Base-by-base conservation (phyloP, 2,329 filamentous ascomycete species). In the Penicillium olsonii region DNA sequence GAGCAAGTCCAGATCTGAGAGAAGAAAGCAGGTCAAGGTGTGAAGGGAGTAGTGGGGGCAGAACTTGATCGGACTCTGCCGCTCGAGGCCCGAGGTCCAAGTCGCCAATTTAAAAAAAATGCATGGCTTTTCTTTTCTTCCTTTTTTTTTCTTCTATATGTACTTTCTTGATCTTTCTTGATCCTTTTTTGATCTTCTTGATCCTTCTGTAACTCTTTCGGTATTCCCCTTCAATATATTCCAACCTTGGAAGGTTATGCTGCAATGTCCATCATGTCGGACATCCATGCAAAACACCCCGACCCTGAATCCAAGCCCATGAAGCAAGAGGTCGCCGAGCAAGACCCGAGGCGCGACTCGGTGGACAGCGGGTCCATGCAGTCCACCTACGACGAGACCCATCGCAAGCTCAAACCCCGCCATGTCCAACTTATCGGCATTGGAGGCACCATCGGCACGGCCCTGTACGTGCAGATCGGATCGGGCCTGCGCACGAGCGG, bases 391-490 rank as follows among this genome's bases (percentile, higher is more conserved):
- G 68, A 71, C 37, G 57, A 66, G 41, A 75, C 72, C 1, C 70
- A 69, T 27, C 70, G 74, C 45, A 72, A 68, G 50, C 60, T 76
- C 17, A 75, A 75, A 52, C 68, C 73, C 12, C 62, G 74, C 52
- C 74, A 77, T 61, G 71, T 77, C 34, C 73, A 76, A 53, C 57
- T 77, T 49, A 77, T 77, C 48, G 74, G 73, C 34, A 75, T 77
- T 46, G 74, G 74, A 19, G 74, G 74, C 11, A 72, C 71, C 26
- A 74, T 76, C 56, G 71, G 73, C 17, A 74, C 69, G n/a, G 70
- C 68, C 0, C 54, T 76, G 27, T 75, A 70, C 51, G 73, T 75
- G 19, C 68, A 73, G 46, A 74, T 75, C 46, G 74, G 74, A 11
- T 61, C 67, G 39, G 68, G 64, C 15, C 49, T 76, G 48, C 61